Percentiles rank a stretch among this genome's conserved stretches.
Evolutionary conservation across 2,329 filamentous ascomycete species (phyloP).

Genomic region (Colletotrichum sp.): DNA sequence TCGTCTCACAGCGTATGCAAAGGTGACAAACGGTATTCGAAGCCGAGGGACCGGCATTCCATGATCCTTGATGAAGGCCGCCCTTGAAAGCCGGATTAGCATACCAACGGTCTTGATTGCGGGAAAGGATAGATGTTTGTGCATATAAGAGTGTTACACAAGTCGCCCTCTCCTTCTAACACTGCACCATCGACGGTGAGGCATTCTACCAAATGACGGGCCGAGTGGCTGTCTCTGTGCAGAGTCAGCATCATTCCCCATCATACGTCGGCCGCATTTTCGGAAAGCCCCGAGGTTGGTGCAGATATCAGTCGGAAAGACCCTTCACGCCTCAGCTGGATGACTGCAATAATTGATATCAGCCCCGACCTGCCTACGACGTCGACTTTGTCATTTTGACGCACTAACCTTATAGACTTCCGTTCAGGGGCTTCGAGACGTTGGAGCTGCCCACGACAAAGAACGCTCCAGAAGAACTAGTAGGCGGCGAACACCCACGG

Average conservation of each 20-base stretch:
- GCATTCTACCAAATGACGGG: neutral
- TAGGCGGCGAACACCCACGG: neutral
- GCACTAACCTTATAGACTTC: neutral
- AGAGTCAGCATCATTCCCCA: neutral
- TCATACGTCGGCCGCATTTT: neutral
- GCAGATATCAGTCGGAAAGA: too few relatives aligned
- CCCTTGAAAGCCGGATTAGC: too few relatives aligned
- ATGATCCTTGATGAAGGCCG: too few relatives aligned
- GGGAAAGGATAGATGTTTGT: too few relatives aligned
- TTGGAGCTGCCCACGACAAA: neutral
- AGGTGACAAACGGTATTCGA: too few relatives aligned
- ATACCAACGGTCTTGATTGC: too few relatives aligned
- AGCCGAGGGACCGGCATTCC: too few relatives aligned
- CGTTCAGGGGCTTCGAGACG: neutral
- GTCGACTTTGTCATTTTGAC: neutral
- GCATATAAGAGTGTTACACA: too few relatives aligned
- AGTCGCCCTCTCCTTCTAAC: too few relatives aligned
- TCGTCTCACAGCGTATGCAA: neutral
- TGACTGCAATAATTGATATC: too few relatives aligned
- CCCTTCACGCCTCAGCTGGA: too few relatives aligned
- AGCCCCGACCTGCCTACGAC: neutral
- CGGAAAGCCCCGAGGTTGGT: neutral
- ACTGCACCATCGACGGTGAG: neutral
- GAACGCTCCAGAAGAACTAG: accelerated
- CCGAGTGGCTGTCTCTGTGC: neutral